Conservation (phyloP, 305 asterid genomes). For the Fraxinus sp. region DNA sequence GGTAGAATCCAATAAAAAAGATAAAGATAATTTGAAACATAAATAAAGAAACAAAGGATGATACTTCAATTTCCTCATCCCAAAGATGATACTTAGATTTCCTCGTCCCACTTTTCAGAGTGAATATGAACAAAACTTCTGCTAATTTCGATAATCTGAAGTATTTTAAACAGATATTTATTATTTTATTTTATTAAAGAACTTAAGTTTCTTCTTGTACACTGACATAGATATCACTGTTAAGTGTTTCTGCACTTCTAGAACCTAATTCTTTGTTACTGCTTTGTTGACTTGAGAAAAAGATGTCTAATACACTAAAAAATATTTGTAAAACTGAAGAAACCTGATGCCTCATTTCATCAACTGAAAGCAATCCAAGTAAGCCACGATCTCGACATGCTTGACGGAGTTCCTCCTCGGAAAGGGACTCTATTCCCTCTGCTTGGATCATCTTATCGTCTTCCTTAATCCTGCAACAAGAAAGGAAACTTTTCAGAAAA, state of each 20-base stretch:
- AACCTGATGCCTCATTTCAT: slow-evolving; percentile 94
- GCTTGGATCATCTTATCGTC: slow-evolving; percentile 92
- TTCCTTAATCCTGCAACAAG: slow-evolving; percentile 66
- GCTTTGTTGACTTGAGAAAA: background rate
- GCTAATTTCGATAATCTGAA: background rate
- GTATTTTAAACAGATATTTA: background rate
- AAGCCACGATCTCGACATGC: slow-evolving; percentile 95
- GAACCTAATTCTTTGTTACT: background rate
- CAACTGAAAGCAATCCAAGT: slow-evolving; percentile 88
- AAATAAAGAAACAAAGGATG: background rate
- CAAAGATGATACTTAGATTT: background rate
- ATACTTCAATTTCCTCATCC: background rate
- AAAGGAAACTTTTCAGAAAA: slow-evolving; percentile 24
- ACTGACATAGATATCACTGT: background rate
- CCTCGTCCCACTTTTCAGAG: background rate
- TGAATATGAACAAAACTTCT: background rate
- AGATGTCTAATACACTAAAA: slow-evolving; percentile 6
- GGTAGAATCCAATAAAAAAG: background rate
- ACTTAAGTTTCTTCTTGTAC: background rate
- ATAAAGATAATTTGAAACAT: background rate
- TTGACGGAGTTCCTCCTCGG: slow-evolving; percentile 95
- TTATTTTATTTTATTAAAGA: background rate
- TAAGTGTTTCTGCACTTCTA: background rate
- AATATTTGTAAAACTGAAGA: background rate
- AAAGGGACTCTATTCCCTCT: slow-evolving; percentile 88